Percentiles rank a stretch among this genome's conserved stretches.
Evolutionary conservation across 2,329 filamentous ascomycete genomes (phyloP).

Genomic region (Zasmidium angulare): DNA sequence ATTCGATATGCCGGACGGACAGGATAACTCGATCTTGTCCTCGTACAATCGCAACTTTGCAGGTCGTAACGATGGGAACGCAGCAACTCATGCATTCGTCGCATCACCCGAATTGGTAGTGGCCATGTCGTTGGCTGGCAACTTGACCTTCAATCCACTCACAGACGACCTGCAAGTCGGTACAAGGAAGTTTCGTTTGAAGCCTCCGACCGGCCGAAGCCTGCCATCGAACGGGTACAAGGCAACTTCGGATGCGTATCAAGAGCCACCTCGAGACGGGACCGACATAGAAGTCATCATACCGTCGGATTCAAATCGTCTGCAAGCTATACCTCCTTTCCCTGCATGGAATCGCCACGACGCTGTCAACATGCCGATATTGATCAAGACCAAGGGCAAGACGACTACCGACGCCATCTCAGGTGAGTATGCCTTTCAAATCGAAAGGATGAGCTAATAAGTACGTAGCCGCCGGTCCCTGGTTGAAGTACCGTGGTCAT

Average conservation of each 20-base stretch:
- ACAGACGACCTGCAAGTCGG: constrained; percentile 90
- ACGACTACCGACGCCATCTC: constrained; percentile 23
- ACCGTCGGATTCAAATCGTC: constrained; percentile 85
- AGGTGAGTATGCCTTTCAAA: too few relatives aligned
- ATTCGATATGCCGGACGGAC: constrained; percentile 64
- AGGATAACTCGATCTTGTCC: constrained; percentile 93
- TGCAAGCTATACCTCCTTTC: constrained; percentile 89
- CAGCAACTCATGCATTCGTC: constrained; percentile 90
- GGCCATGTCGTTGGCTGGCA: constrained; percentile 79
- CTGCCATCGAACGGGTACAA: constrained; percentile 58
- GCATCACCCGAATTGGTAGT: constrained; percentile 88
- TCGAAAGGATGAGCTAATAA: neutral
- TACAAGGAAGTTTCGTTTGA: constrained; percentile 91
- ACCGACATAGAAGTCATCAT: constrained; percentile 72
- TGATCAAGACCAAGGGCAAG: constrained; percentile 95
- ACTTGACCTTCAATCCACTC: constrained; percentile 89
- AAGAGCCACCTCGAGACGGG: constrained; percentile 58
- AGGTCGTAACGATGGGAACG: constrained; percentile 94
- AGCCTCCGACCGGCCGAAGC: constrained; percentile 74
- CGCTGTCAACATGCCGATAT: constrained; percentile 75
- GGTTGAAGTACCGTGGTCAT: constrained; percentile 98
- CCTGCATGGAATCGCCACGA: constrained; percentile 81
- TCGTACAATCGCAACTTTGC: constrained; percentile 99
- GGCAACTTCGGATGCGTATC: neutral
- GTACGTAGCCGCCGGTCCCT: constrained; percentile 75